phyloP scores from a whole-genome alignment of 2,329 filamentous ascomycete species.

The Chrysosporium keratinophilum region DNA sequence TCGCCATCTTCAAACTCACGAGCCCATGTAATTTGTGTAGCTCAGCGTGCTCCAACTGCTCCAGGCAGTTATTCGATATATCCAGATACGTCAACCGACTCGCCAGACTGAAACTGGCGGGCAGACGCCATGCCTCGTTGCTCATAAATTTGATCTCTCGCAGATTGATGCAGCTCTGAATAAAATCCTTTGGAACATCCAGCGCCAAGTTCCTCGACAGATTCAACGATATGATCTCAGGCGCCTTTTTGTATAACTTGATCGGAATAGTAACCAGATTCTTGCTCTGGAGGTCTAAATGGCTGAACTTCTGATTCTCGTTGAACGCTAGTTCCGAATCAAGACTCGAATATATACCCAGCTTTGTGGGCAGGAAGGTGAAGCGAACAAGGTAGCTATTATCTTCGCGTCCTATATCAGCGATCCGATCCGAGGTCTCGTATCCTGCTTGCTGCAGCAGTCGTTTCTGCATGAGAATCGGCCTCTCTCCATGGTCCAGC shows the following conservation, averaged over 20 bases:
- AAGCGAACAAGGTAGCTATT: slow-evolving; percentile 96
- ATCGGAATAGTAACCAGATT: slow-evolving; percentile 95
- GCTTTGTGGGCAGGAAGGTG: slow-evolving; percentile 81
- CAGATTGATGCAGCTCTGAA: slow-evolving; percentile 81
- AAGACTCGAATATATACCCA: slow-evolving; percentile 64
- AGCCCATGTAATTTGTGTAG: slow-evolving; percentile 64
- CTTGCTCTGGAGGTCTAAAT: slow-evolving; percentile 80
- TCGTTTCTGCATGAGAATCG: slow-evolving; percentile 81
- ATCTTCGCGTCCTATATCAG: slow-evolving; percentile 90
- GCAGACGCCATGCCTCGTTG: slow-evolving; percentile 81
- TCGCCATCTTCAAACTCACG: slow-evolving; percentile 82
- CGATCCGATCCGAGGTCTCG: slow-evolving; percentile 70
- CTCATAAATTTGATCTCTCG: slow-evolving; percentile 93
- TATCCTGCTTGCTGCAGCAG: slow-evolving; percentile 89
- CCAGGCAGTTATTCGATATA: slow-evolving; percentile 85
- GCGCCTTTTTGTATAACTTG: slow-evolving; percentile 77
- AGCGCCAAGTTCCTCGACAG: slow-evolving; percentile 84
- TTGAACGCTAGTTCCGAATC: slow-evolving; percentile 69
- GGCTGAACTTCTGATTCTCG: slow-evolving; percentile 81
- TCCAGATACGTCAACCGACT: slow-evolving; percentile 77
- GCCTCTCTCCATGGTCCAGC: slow-evolving; percentile 65
- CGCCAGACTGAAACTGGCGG: slow-evolving; percentile 72
- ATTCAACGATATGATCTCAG: slow-evolving; percentile 90
- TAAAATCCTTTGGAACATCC: slow-evolving; percentile 90
- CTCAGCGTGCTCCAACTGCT: slow-evolving; percentile 75